Base-by-base conservation (phyloP, 306 rosid genomes). In the Ormosia semicastrata region DNA sequence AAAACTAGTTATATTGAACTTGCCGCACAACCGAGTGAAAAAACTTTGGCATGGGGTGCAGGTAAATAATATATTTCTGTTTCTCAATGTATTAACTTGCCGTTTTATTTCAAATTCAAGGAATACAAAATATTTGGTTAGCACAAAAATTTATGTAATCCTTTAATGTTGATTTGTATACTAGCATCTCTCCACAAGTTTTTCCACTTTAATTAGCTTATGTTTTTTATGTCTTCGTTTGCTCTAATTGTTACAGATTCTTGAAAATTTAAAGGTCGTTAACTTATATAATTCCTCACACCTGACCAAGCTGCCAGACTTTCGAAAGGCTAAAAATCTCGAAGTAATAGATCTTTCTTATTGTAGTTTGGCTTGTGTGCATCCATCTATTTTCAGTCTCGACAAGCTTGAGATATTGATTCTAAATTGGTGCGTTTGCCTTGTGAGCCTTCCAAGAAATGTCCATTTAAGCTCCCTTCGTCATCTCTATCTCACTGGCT, bases 31-130 rank as follows among this genome's bases (percentile, higher is more conserved):
- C 65, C 0, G 6, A 0, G 4, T 86, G 11, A 8, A 30, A 37
- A 52, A 40, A 34, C 78, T 86, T 0, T 83, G 87, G 89, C 2
- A 73, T 32, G 84, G 78, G 0, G 17, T 4, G 0, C 44, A 44
- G 89, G 89, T 81, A 79, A 73, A 2, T 7, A 24, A 24, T 24
- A 24, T 24, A 24, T 24, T 24, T 24, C 24, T 24, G 24, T 24
- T 24, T 24, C 24, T 24, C 24, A 24, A 24, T 24, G 24, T 24
- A 24, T 24, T 24, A 24, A 24, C 24, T 24, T 24, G 24, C 24
- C 24, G 24, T 24, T 24, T 1, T 24, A 24, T 24, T 24, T 24
- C 24, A 24, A 24, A 24, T 24, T 24, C 24, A 24, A 2, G 14
- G 2, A 8, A 2, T 4, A 12, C 10, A 0, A 34, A 0, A 2